Evolutionary conservation across 2,329 filamentous ascomycete species (phyloP).

Genomic region (Venturia aucupariae): DNA sequence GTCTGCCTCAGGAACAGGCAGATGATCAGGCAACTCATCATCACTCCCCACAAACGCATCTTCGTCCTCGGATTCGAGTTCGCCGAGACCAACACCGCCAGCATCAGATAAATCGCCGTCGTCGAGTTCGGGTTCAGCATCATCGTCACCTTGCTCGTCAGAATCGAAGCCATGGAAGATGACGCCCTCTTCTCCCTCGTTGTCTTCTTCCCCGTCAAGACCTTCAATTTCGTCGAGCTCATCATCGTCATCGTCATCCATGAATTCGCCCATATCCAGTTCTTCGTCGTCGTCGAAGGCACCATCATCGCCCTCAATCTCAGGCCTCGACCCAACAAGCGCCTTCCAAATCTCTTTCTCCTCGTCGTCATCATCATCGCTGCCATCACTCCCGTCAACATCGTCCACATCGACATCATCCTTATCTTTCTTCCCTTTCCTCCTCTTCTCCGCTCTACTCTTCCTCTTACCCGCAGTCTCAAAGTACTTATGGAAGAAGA

Average conservation of each 20-base stretch:
- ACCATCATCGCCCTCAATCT: conserved; percentile 60
- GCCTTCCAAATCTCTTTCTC: conserved; percentile 90
- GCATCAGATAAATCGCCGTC: conserved; percentile 25
- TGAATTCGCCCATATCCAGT: conserved; percentile 38
- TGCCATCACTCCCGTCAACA: conserved; percentile 35
- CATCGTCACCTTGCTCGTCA: conserved; percentile 26
- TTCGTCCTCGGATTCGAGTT: conserved; percentile 43
- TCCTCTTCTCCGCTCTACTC: conserved; percentile 39
- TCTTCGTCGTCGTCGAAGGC: conserved; percentile 46
- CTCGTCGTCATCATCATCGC: conserved; percentile 47
- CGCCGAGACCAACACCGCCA: conserved; percentile 14
- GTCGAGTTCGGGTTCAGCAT: conserved; percentile 17
- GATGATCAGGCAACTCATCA: conserved; percentile 41
- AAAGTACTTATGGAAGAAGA: conserved; percentile 99
- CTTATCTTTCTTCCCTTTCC: conserved; percentile 33
- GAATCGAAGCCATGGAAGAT: conserved; percentile 38
- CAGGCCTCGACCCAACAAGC: conserved; percentile 70
- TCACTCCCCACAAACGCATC: conserved; percentile 47
- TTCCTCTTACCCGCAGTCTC: conserved; percentile 49
- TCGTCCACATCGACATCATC: conserved; percentile 63
- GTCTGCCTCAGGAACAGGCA: conserved; percentile 23
- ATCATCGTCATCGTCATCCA: conserved; percentile 40
- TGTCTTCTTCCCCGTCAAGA: conserved; percentile 34
- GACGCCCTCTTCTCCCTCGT: conserved; percentile 37
- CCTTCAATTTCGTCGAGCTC: conserved; percentile 22